Base-by-base conservation (phyloP, 2,329 filamentous ascomycete species). In the Sclerotinia spermophila region DNA sequence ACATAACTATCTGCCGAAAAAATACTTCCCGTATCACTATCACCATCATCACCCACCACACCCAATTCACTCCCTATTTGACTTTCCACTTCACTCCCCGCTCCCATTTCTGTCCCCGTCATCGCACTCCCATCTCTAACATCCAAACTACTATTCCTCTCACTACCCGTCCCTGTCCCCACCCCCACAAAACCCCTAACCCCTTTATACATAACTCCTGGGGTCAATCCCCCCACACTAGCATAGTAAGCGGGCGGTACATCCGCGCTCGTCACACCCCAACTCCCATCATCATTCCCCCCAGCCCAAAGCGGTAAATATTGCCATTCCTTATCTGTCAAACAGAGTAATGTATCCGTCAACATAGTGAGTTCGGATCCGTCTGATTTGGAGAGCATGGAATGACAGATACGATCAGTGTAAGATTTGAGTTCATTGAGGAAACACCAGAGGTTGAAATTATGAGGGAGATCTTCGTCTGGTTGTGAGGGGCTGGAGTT, bases 221-320 rank as follows among this genome's bases (percentile, higher is more conserved):
- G 67, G 1, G 56, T 69, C 5, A 69, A 27, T 19, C n/a, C 44
- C 11, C 35, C 44, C 35, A 61, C 55, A 61, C 48, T 61, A 38
- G 66, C 0, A 42, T 69, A 62, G 19, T 69, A 69, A 19, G 79
- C 77, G 13, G 78, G 77, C 0, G 80, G 80, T 2, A 79, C 74
- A 1, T 70, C 44, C 13, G 82, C 81, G 0, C 78, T 79, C 73
- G 83, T 87, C 2, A 86, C 83, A 21, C 82, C 84, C 3, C 84
- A 85, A 0, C 81, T 82, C 0, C 81, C 85, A 69, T 87, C 85
- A 64, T 86, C 83, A 42, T 83, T 79, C 1, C 85, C 89, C 5
- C 86, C 89, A 0, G 88, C 89, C 88, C 88, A 92, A 5, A 91
- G 80, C 0, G 90, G 89, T 4, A 92, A 81, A 73, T 84, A 91